Evolutionary conservation across 768 basidiomycete genomes (phyloP).

Genomic region (Coprinellus micaceus): DNA sequence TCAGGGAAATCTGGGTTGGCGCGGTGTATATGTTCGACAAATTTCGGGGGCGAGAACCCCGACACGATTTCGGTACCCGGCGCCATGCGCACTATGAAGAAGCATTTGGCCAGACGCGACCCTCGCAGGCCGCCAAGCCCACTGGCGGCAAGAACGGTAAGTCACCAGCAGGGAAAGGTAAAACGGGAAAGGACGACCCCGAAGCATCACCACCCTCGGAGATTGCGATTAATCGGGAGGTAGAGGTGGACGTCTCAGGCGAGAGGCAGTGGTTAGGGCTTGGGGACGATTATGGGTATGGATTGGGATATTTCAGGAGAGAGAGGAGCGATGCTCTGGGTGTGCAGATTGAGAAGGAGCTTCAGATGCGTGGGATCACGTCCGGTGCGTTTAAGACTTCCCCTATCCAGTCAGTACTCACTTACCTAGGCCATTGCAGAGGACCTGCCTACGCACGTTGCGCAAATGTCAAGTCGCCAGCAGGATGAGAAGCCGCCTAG

Average conservation of each 20-base stretch:
- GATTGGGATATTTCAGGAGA: slow-evolving; percentile 31
- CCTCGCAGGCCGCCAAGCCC: slow-evolving; percentile 13
- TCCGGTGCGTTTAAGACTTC: slow-evolving; percentile 27
- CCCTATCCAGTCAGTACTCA: neutral
- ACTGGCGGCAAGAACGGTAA: neutral
- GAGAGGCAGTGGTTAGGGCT: slow-evolving; percentile 52
- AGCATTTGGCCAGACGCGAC: slow-evolving; percentile 40
- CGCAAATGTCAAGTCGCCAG: neutral
- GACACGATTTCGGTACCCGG: slow-evolving; percentile 39
- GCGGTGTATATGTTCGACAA: slow-evolving; percentile 55
- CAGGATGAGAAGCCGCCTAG: neutral
- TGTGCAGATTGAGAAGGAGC: slow-evolving; percentile 50
- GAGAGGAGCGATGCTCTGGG: slow-evolving; percentile 54
- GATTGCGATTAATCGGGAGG: slow-evolving; percentile 39
- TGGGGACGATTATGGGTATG: slow-evolving; percentile 45
- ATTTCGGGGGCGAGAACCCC: slow-evolving; percentile 53
- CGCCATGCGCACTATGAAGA: slow-evolving; percentile 40
- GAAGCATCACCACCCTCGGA: slow-evolving; percentile 14
- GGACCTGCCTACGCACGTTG: neutral
- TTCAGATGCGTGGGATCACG: slow-evolving; percentile 45
- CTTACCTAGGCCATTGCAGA: neutral
- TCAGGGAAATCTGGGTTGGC: slow-evolving; percentile 56
- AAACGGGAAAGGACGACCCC: slow-evolving; percentile 6
- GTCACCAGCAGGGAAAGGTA: too few relatives aligned
- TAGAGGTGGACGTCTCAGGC: slow-evolving; percentile 39